These are phyloP conservation scores for Saccharum hybrid DNA, from an alignment of 202 grass and related monocot species.

Conservation along the genomic window DNA sequence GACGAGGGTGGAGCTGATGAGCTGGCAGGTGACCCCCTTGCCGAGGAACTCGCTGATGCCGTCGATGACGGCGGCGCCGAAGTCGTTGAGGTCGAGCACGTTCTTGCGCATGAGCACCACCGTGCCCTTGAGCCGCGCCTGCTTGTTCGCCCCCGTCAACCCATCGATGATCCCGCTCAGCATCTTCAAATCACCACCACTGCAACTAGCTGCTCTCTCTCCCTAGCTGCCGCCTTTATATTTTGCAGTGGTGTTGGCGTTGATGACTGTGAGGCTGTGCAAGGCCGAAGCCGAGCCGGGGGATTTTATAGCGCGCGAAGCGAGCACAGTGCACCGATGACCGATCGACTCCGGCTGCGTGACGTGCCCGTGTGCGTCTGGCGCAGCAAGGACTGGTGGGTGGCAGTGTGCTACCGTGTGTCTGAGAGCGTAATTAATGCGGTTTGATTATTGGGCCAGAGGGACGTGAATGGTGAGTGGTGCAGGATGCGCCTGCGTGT, in stretches of 20 bases:
- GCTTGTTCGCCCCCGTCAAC: slow-evolving; percentile 50
- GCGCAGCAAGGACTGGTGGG: neutral
- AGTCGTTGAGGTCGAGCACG: slow-evolving; percentile 82
- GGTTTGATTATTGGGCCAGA: neutral
- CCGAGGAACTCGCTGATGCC: slow-evolving; percentile 66
- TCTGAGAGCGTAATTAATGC: neutral
- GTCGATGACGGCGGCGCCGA: slow-evolving; percentile 67
- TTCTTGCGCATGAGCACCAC: slow-evolving; percentile 82
- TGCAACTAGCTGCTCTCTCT: neutral
- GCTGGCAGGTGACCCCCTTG: slow-evolving; percentile 66
- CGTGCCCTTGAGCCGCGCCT: slow-evolving; percentile 44
- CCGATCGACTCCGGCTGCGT: neutral
- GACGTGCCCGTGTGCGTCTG: neutral
- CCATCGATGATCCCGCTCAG: slow-evolving; percentile 44
- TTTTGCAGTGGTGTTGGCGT: neutral
- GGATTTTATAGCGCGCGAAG: neutral
- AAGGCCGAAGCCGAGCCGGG: neutral
- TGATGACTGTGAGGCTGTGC: too few species aligned
- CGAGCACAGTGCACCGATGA: too few species aligned
- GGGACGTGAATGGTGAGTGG: neutral
- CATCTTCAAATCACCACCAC: slow-evolving; percentile 18
- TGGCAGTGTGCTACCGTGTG: neutral
- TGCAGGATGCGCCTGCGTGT: neutral
- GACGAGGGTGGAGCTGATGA: slow-evolving; percentile 73
- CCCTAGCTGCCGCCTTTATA: neutral